A percentile compares a stretch with the other conserved stretches of the same genome.
Evolutionary conservation across 192 early-diverging fungal species (phyloP).

Genomic region (Glomus cerebriforme): DNA sequence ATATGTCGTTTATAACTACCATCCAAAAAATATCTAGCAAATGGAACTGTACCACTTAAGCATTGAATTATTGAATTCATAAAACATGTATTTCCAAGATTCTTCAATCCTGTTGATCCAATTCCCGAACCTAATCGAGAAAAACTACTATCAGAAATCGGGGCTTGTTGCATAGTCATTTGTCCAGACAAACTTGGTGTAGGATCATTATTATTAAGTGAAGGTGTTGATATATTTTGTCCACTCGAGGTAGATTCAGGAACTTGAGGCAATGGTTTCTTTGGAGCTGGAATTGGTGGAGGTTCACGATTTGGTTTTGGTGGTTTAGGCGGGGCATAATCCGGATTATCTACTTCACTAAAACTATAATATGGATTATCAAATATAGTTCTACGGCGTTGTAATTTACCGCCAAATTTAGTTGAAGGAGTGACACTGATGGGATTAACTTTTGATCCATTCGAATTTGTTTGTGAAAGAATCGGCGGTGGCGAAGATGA

Average conservation of each 20-base stretch:
- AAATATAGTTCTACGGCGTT: slow-evolving; percentile 56
- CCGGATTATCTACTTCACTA: slow-evolving; percentile 38
- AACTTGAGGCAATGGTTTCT: slow-evolving; percentile 15
- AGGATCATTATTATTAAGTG: slow-evolving; percentile 33
- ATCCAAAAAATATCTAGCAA: slow-evolving; percentile 72
- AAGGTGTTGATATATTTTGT: slow-evolving; percentile 5
- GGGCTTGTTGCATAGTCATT: slow-evolving; percentile 35
- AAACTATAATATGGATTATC: slow-evolving; percentile 59
- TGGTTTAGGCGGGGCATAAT: slow-evolving; percentile 29
- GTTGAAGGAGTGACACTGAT: background rate
- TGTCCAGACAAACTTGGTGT: slow-evolving; percentile 45
- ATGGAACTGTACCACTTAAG: slow-evolving; percentile 67
- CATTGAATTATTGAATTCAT: slow-evolving; percentile 87
- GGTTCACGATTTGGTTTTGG: background rate
- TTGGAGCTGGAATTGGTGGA: slow-evolving; percentile 27
- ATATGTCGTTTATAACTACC: slow-evolving; percentile 65
- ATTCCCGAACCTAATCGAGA: slow-evolving; percentile 53
- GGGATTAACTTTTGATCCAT: background rate
- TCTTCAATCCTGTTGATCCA: slow-evolving; percentile 73
- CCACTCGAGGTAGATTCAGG: background rate
- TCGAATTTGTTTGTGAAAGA: background rate
- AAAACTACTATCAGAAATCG: slow-evolving; percentile 37
- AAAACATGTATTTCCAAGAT: slow-evolving; percentile 85
- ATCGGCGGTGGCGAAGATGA: background rate
- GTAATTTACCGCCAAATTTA: background rate